A percentile compares a stretch with the other conserved stretches of the same genome.
phyloP scores from a whole-genome alignment of 2,329 filamentous ascomycete genomes.

The Gnomoniopsis smithogilvyi region DNA sequence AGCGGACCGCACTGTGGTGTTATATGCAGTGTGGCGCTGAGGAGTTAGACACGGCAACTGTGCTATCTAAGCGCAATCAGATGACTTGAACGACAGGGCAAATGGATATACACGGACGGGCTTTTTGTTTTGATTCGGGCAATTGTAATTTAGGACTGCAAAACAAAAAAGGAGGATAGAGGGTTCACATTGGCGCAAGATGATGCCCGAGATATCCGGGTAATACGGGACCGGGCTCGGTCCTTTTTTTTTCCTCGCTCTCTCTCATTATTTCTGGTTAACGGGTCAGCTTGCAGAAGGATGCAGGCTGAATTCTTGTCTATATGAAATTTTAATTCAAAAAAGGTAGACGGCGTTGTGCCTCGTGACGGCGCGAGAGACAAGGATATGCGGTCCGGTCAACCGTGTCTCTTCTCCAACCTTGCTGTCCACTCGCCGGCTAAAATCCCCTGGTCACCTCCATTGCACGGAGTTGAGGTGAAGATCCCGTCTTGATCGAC shows the following conservation, averaged over 20 bases:
- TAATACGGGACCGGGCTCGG: background rate
- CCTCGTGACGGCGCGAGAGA: background rate
- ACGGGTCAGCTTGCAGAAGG: background rate
- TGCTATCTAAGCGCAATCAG: too few species aligned
- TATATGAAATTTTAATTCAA: conserved; percentile 5
- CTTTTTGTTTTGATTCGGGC: too few species aligned
- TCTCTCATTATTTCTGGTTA: background rate
- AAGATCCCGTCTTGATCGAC: background rate
- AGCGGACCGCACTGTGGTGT: background rate
- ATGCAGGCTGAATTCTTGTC: conserved; percentile 6
- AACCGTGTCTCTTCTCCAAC: background rate
- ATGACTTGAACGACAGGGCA: background rate
- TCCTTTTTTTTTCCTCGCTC: background rate
- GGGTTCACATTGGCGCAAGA: too few species aligned
- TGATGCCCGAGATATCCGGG: background rate
- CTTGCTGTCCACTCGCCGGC: background rate
- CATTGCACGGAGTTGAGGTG: background rate
- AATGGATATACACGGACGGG: too few species aligned
- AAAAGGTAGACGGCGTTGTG: background rate
- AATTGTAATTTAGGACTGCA: too few species aligned
- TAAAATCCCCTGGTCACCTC: background rate
- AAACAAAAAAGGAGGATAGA: too few species aligned
- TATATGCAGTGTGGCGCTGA: background rate
- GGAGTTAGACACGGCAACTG: background rate
- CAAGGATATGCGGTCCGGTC: background rate